Base-by-base conservation (phyloP, 139 green algal species). In the Spirogloea muscicola region DNA sequence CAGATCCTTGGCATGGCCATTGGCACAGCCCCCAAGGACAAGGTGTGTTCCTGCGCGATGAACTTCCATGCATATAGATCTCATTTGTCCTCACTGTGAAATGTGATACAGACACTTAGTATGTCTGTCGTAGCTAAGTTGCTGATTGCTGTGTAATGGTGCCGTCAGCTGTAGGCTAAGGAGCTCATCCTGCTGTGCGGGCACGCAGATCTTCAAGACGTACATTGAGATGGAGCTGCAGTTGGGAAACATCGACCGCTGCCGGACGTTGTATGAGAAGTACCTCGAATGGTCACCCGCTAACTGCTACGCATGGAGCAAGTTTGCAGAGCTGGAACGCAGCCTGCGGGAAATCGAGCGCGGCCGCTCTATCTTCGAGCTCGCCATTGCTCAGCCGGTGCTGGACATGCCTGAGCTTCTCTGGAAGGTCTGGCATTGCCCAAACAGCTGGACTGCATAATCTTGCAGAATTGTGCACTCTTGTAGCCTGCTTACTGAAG, bases 141-240 rank as follows among this genome's bases (percentile, higher is more conserved):
- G n/a, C n/a, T n/a, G n/a, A n/a, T n/a, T n/a, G n/a, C n/a, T n/a
- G n/a, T n/a, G n/a, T n/a, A n/a, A n/a, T n/a, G n/a, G n/a, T n/a
- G n/a, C n/a, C n/a, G n/a, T n/a, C n/a, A n/a, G n/a, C n/a, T n/a
- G n/a, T n/a, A n/a, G n/a, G n/a, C n/a, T n/a, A n/a, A n/a, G n/a
- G n/a, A n/a, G n/a, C n/a, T n/a, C n/a, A n/a, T n/a, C n/a, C n/a
- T n/a, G n/a, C n/a, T n/a, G n/a, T n/a, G n/a, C n/a, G n/a, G 16
- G 16, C 16, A 10, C 18, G 38, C 72, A 80, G 72, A 82, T 82
- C 41, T 98, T 96, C 89, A 89, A 89, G 74, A 59, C 73, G 13
- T 98, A 98, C 86, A 97, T 98, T 42, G 91, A 97, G 73, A 87
- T 97, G 59, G 93, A 98, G 85, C 63, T 95, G 72, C 84, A 89